Base-by-base conservation (phyloP, 108 stramenopile species). In the Parietichytrium sp. region DNA sequence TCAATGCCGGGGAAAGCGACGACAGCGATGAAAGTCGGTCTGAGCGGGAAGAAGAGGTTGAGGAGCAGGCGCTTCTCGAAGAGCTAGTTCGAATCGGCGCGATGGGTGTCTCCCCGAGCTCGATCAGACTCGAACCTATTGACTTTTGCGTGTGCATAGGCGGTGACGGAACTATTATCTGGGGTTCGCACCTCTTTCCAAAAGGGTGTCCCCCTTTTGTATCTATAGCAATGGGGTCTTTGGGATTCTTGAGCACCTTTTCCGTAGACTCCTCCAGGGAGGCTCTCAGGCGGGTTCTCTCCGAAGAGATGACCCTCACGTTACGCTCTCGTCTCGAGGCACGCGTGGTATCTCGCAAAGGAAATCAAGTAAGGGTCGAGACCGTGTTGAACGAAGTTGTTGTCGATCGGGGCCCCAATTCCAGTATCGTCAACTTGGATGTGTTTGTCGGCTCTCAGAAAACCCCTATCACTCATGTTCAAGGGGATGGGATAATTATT, bases 401-500 rank as follows among this genome's bases (percentile, higher is more conserved):
- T 15, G 91, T 98, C 79, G 85, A 95, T 31, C 96, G 98, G n/a
- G 84, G 88, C 10, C 91, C 90, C 83, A 93, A 95, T 10, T 95
- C 94, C 81, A n/a, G n/a, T n/a, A 86, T 98, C 47, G 93, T 93
- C 18, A 90, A 92, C 49, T 61, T 97, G 49, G 95, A 97, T 85
- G 92, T 92, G 77, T 96, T 92, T 45, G 45, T 72, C 61, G 61
- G 61, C 29, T 45, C 10, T 20, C 36, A 42, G 23, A 42, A 72
- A n/a, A 72, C 61, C 4, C 94, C 93, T 79, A 84, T 98, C 16
- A 97, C 97, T 6, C 96, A 96, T 4, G 95, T 97, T 2, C 95
- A 96, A 84, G 97, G 95, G 7, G 97, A 98, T 84, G 97, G 97
- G 7, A 84, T 98, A 50, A 97, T 97, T 27, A 92, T 97, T 85